Evolutionary conservation across 495 filamentous ascomycete species (phyloP).

Genomic region (Aspergillus cristatus): DNA sequence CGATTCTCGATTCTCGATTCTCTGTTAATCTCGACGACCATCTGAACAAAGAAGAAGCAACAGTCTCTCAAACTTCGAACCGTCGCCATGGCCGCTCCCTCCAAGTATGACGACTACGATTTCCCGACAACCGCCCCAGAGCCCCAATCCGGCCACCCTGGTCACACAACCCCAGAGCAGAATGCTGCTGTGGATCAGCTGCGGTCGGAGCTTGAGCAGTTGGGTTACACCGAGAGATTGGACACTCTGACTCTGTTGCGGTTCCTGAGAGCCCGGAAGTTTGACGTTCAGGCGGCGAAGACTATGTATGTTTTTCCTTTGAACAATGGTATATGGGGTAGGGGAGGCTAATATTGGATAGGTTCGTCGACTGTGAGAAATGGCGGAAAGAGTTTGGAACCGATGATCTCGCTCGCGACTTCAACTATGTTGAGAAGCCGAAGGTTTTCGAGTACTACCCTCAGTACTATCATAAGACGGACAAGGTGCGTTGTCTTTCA

Average conservation of each 20-base stretch:
- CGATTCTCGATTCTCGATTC: slow-evolving; percentile 2
- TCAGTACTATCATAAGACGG: slow-evolving; percentile 98
- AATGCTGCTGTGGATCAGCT: slow-evolving; percentile 85
- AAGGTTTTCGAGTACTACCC: slow-evolving; percentile 89
- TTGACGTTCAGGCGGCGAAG: slow-evolving; percentile 76
- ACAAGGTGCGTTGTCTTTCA: slow-evolving; percentile 56
- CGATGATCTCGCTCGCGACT: slow-evolving; percentile 71
- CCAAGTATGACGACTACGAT: slow-evolving; percentile 95
- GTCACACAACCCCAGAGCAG: slow-evolving; percentile 77
- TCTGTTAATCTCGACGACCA: background rate
- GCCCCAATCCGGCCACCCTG: slow-evolving; percentile 68
- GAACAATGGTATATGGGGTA: background rate
- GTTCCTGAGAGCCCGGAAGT: slow-evolving; percentile 90
- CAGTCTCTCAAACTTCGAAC: too few relatives aligned
- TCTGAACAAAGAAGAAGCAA: too few relatives aligned
- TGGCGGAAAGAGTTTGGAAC: slow-evolving; percentile 84
- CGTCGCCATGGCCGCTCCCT: slow-evolving; percentile 40
- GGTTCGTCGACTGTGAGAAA: slow-evolving; percentile 85
- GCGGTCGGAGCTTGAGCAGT: slow-evolving; percentile 70
- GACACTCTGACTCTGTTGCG: slow-evolving; percentile 88
- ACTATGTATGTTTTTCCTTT: slow-evolving; percentile 56
- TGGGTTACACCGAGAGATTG: slow-evolving; percentile 73
- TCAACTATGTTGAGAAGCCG: slow-evolving; percentile 83
- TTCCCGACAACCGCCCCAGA: slow-evolving; percentile 72
- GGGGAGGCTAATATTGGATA: slow-evolving; percentile 20